phyloP scores from a whole-genome alignment of 257 asterid species.

The Lavandula angustifolia region DNA sequence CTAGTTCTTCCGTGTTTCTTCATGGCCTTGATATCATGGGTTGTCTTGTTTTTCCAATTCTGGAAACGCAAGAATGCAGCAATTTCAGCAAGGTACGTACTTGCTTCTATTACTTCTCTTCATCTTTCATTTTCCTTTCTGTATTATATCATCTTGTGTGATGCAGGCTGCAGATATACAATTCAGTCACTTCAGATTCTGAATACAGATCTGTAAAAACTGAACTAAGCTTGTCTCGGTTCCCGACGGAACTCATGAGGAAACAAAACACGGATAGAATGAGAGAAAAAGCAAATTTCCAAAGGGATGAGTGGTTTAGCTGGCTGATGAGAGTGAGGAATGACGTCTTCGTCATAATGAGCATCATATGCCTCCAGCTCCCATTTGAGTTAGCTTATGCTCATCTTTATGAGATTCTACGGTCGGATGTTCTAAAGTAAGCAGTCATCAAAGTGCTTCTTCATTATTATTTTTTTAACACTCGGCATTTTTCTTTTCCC shows the following conservation, averaged over 20 bases:
- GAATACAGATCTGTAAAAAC: conserved; percentile 47
- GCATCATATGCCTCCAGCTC: conserved; percentile 90
- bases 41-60: conserved; percentile 84
- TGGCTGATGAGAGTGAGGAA: conserved; percentile 90
- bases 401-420: conserved; percentile 70
- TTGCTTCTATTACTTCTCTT: neutral
- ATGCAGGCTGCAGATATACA: conserved; percentile 76
- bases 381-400: conserved; percentile 96
- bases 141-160: neutral
- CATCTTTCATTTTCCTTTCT: neutral
- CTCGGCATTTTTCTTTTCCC: neutral
- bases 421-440: conserved; percentile 74
- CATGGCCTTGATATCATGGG: conserved; percentile 79
- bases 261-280: conserved; percentile 54
- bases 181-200: conserved; percentile 49
- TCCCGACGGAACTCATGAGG: conserved; percentile 56
- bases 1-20: conserved; percentile 86
- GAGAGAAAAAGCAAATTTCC: conserved; percentile 62
- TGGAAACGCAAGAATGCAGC: conserved; percentile 96
- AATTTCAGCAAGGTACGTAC: conserved; percentile 61
- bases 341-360: conserved; percentile 65
- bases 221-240: conserved; percentile 44
- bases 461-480: neutral
- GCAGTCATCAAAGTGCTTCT: conserved; percentile 29
- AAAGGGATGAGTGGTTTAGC: conserved; percentile 91